These are phyloP conservation scores for Fomitopsis palustris DNA, from an alignment of 1,284 basidiomycete genomes.

Conservation along the genomic window DNA sequence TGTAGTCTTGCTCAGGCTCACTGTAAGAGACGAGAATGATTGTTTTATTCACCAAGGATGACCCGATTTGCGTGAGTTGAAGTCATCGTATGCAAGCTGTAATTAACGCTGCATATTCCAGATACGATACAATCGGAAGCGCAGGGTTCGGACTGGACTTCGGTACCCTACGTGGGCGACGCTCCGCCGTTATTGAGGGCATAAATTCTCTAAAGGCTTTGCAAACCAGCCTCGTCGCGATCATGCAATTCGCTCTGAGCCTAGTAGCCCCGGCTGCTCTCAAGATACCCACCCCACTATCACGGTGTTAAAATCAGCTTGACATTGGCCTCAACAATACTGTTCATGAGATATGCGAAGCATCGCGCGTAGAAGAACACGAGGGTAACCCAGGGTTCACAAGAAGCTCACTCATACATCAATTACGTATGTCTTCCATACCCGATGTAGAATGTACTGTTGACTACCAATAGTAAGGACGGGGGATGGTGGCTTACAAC, in stretches of 20 bases:
- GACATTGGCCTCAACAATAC: no score
- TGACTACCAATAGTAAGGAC: no score
- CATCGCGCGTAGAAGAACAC: no score
- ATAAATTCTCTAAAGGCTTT: conserved; percentile 40
- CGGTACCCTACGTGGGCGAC: conserved; percentile 45
- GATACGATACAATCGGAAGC: conserved; percentile 57
- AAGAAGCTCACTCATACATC: no score
- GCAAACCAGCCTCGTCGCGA: conserved; percentile 21
- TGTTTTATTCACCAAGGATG: conserved; percentile 33
- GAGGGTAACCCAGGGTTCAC: no score
- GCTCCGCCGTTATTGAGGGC: conserved; percentile 39
- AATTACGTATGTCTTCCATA: no score
- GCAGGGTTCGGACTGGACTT: conserved; percentile 58
- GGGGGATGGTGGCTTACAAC: no score
- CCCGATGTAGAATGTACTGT: no score
- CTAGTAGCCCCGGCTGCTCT: conserved; percentile 37
- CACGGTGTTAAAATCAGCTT: conserved; percentile 17
- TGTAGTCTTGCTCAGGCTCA: background rate
- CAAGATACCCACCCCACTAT: conserved; percentile 39
- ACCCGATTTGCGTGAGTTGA: conserved; percentile 43
- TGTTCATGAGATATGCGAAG: no score
- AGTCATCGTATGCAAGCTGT: background rate
- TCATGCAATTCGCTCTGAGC: conserved; percentile 38
- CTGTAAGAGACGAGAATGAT: conserved; percentile 5
- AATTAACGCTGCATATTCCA: conserved; percentile 16